Evolutionary conservation across 73 alveolate genomes (phyloP).

Genomic region (Blepharisma stoltei): DNA sequence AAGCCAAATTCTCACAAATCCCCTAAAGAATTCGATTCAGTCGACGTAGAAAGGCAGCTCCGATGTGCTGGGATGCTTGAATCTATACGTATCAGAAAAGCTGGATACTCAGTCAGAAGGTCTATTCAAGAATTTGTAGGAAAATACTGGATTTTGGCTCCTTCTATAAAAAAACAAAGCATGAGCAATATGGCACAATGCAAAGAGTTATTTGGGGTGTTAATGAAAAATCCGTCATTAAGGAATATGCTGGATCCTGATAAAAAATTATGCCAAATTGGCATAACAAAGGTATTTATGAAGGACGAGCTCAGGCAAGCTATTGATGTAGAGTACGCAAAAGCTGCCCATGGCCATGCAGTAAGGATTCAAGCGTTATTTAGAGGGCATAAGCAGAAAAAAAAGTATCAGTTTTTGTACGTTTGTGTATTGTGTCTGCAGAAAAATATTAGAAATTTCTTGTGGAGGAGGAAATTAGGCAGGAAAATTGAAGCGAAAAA

Average conservation of each 20-base stretch:
- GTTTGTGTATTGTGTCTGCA: background rate
- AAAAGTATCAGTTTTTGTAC: background rate
- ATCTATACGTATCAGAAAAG: conserved; percentile 87
- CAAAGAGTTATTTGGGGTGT: conserved; percentile 26
- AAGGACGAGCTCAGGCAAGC: conserved; percentile 50
- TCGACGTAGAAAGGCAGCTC: conserved; percentile 79
- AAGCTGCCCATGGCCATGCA: conserved; percentile 33
- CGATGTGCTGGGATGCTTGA: conserved; percentile 95
- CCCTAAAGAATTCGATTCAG: conserved; percentile 73
- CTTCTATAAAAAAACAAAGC: background rate
- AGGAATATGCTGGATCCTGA: conserved; percentile 38
- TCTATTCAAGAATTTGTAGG: conserved; percentile 62
- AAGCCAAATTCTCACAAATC: conserved; percentile 80
- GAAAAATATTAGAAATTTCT: background rate
- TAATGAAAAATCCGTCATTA: background rate
- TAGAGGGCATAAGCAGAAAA: conserved; percentile 35
- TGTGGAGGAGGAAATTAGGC: background rate
- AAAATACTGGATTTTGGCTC: conserved; percentile 23
- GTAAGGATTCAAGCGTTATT: conserved; percentile 31
- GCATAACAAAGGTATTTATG: conserved; percentile 55
- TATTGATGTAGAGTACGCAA: conserved; percentile 36
- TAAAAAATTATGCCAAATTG: conserved; percentile 44
- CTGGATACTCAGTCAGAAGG: conserved; percentile 67
- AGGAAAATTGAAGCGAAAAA: background rate
- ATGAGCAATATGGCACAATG: background rate